These are phyloP conservation scores for Pseudocercospora ulei DNA, from an alignment of 2,329 filamentous ascomycete species.

Conservation along the genomic window DNA sequence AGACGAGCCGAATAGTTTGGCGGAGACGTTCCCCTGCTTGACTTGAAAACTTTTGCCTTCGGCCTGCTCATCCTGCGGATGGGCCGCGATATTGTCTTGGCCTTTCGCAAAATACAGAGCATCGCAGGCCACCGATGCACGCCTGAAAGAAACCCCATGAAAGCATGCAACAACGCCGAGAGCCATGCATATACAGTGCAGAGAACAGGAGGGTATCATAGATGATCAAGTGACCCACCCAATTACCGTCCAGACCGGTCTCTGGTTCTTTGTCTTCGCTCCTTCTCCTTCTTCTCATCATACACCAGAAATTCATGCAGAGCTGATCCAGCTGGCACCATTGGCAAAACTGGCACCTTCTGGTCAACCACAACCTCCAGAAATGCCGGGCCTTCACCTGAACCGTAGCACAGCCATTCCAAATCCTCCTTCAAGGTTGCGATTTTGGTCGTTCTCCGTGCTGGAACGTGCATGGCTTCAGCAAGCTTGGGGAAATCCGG, in stretches of 20 bases:
- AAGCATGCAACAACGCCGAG: constrained; percentile 4
- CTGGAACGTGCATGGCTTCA: constrained; percentile 80
- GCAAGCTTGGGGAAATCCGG: constrained; percentile 92
- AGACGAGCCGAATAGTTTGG: too few relatives aligned
- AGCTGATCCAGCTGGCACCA: constrained; percentile 81
- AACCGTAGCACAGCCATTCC: constrained; percentile 69
- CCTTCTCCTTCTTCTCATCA: constrained; percentile 53
- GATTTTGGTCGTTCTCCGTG: constrained; percentile 60
- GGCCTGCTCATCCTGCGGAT: too few relatives aligned
- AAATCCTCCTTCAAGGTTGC: constrained; percentile 68
- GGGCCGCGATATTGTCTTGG: too few relatives aligned
- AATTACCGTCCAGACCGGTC: constrained; percentile 34
- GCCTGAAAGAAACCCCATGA: neutral
- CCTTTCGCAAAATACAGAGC: too few relatives aligned
- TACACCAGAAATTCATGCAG: constrained; percentile 91
- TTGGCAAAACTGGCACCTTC: constrained; percentile 89
- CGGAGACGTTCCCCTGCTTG: too few relatives aligned
- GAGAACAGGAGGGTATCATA: constrained; percentile 6
- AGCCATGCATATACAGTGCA: constrained; percentile 15
- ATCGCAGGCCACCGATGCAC: constrained; percentile 2
- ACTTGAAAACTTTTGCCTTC: too few relatives aligned
- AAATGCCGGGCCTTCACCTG: constrained; percentile 76
- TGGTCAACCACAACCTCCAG: constrained; percentile 84
- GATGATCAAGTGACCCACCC: neutral
- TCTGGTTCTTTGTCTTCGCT: constrained; percentile 33